phyloP scores from a whole-genome alignment of 306 rosid genomes.

The Clitoria ternatea region DNA sequence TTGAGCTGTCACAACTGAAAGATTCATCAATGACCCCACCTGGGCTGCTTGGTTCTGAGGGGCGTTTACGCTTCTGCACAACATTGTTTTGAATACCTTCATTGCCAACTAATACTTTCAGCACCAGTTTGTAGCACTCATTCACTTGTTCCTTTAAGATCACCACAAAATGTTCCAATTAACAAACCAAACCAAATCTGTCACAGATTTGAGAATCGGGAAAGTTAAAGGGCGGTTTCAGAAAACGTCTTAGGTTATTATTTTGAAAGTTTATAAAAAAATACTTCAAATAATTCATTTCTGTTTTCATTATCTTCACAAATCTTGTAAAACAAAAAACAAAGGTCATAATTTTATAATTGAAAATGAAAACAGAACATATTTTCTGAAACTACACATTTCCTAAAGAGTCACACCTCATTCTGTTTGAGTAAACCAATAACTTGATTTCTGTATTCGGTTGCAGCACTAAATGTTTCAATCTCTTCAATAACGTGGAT shows the following conservation, averaged over 20 bases:
- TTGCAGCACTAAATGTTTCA: constrained; percentile 45
- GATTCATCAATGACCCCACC: constrained; percentile 52
- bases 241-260: too few relatives aligned
- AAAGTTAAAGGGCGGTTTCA: too few relatives aligned
- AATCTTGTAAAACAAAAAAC: too few relatives aligned
- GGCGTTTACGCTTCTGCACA: constrained; percentile 43
- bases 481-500: constrained; percentile 58
- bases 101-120: constrained; percentile 28
- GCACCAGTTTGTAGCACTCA: constrained; percentile 57
- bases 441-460: constrained; percentile 50
- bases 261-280: too few relatives aligned
- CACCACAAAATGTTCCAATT: constrained; percentile 6
- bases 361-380: too few relatives aligned
- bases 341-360: too few relatives aligned
- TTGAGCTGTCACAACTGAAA: constrained; percentile 62
- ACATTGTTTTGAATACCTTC: constrained; percentile 27
- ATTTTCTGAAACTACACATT: too few relatives aligned
- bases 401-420: constrained; percentile 46
- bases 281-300: too few relatives aligned
- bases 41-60: constrained; percentile 49
- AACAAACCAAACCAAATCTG: not conserved
- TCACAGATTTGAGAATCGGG: constrained; percentile 6
- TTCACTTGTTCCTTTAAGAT: constrained; percentile 52
- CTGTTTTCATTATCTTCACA: too few relatives aligned
- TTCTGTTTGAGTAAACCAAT: constrained; percentile 45